Evolutionary conservation across 139 green algal genomes (phyloP).

Genomic region (Parachlorella kessleri): DNA sequence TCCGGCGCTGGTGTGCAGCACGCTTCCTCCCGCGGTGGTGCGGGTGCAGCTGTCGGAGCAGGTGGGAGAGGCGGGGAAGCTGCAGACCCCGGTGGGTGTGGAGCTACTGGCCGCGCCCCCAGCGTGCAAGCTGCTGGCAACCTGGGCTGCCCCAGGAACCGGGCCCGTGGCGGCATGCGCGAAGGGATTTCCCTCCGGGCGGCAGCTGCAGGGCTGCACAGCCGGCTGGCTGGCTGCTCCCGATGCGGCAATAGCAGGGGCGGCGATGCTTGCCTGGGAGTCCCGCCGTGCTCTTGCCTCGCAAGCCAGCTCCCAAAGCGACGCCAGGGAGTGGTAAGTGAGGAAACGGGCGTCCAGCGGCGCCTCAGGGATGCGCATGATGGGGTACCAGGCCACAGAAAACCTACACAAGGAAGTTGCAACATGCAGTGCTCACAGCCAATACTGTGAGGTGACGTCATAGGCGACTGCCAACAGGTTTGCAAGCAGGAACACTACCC

Average conservation of each 20-base stretch:
- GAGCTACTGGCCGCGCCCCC: neutral
- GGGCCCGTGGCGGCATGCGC: neutral
- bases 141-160: too few relatives aligned
- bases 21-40: slow-evolving; percentile 10
- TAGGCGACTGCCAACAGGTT: too few relatives aligned
- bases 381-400: slow-evolving; percentile 85
- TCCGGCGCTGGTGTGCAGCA: neutral
- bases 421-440: too few relatives aligned
- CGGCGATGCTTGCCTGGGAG: neutral
- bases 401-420: too few relatives aligned
- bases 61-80: slow-evolving; percentile 15
- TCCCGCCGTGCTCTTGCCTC: neutral
- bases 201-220: neutral
- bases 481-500: too few relatives aligned
- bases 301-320: slow-evolving; percentile 37
- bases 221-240: neutral
- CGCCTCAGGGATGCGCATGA: slow-evolving; percentile 87
- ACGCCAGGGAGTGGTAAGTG: slow-evolving; percentile 77
- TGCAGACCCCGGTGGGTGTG: slow-evolving; percentile 12
- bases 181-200: neutral
- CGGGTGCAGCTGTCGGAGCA: slow-evolving; percentile 6
- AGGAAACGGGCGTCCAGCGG: slow-evolving; percentile 84
- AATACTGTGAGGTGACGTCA: too few relatives aligned
- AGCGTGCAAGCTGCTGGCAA: too few relatives aligned
- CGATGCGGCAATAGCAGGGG: neutral